phyloP scores from a whole-genome alignment of 805 yeast genomes.

The Kodamaea jinghongensis region DNA sequence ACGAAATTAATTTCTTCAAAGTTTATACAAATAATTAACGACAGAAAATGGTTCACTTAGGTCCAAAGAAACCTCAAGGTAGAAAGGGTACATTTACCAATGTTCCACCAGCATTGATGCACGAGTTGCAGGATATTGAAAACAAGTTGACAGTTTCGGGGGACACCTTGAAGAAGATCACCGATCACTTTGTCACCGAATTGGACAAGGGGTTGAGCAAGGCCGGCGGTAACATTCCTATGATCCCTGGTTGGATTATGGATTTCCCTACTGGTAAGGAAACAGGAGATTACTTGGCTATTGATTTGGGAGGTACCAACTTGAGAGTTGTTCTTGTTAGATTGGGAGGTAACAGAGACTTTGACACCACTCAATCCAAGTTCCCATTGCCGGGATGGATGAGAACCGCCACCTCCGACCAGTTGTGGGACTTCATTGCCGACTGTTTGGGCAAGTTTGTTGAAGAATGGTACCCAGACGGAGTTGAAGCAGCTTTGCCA shows the following conservation, averaged over 20 bases:
- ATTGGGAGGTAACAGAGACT: conserved; percentile 77
- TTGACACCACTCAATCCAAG: conserved; percentile 84
- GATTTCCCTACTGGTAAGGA: conserved; percentile 92
- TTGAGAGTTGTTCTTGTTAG: conserved; percentile 87
- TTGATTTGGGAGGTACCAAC: conserved; percentile 97
- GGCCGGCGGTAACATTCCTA: conserved; percentile 85
- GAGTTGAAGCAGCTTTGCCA: conserved; percentile 48
- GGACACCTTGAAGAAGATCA: conserved; percentile 60
- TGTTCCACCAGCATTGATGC: conserved; percentile 61
- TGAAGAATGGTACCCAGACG: conserved; percentile 64
- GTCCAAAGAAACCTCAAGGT: conserved; percentile 79
- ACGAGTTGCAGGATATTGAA: conserved; percentile 59
- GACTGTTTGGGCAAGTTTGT: conserved; percentile 71
- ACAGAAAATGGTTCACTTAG: conserved; percentile 70
- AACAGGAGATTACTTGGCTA: conserved; percentile 84
- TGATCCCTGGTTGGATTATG: conserved; percentile 97
- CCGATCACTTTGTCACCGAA: conserved; percentile 74
- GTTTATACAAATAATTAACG: background rate
- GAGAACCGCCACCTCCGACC: conserved; percentile 76
- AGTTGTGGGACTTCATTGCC: conserved; percentile 85
- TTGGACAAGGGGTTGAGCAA: conserved; percentile 76
- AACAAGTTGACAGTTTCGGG: conserved; percentile 58
- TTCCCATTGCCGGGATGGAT: conserved; percentile 72
- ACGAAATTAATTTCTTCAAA: conserved; percentile 1
- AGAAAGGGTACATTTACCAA: conserved; percentile 64